A percentile compares a stretch with the other conserved stretches of the same genome.
These are phyloP conservation scores for Cyclotella baltica DNA, from an alignment of 108 stramenopile genomes.

Conservation along the genomic window DNA sequence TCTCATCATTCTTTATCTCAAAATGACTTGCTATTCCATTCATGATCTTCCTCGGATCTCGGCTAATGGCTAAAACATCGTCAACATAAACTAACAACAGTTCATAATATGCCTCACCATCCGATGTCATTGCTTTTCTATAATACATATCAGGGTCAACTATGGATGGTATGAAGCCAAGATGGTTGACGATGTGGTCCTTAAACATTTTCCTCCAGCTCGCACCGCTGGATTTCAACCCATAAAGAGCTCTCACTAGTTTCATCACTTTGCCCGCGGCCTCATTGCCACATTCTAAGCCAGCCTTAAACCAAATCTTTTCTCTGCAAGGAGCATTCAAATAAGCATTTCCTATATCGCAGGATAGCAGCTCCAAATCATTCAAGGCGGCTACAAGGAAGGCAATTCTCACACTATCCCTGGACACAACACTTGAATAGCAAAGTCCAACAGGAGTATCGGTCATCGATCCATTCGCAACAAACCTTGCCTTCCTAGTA, in stretches of 20 bases:
- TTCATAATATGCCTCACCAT: slow-evolving; percentile 27
- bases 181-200: not conserved
- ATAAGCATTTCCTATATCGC: slow-evolving; percentile 58
- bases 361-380: slow-evolving; percentile 47
- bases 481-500: slow-evolving; percentile 48
- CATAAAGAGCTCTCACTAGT: slow-evolving; percentile 42
- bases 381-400: slow-evolving; percentile 57
- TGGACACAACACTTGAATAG: slow-evolving; percentile 42
- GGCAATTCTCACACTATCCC: slow-evolving; percentile 53
- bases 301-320: slow-evolving; percentile 37
- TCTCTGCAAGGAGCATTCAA: slow-evolving; percentile 49
- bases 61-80: slow-evolving; percentile 32
- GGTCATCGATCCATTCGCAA: slow-evolving; percentile 39
- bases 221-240: slow-evolving; percentile 48
- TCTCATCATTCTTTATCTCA: slow-evolving; percentile 24
- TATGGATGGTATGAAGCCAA: not conserved
- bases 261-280: slow-evolving; percentile 17
- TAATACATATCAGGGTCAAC: slow-evolving; percentile 7
- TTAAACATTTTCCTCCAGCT: slow-evolving; percentile 24
- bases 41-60: not conserved
- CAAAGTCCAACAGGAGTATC: slow-evolving; percentile 32
- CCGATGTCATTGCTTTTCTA: not conserved
- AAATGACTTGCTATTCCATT: slow-evolving; percentile 23
- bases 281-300: slow-evolving; percentile 40
- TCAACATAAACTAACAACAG: slow-evolving; percentile 50